Percentiles rank a stretch among this genome's conserved stretches.
These are phyloP conservation scores for Tetrapisispora fleetii DNA, from an alignment of 805 yeast species.

Conservation along the genomic window DNA sequence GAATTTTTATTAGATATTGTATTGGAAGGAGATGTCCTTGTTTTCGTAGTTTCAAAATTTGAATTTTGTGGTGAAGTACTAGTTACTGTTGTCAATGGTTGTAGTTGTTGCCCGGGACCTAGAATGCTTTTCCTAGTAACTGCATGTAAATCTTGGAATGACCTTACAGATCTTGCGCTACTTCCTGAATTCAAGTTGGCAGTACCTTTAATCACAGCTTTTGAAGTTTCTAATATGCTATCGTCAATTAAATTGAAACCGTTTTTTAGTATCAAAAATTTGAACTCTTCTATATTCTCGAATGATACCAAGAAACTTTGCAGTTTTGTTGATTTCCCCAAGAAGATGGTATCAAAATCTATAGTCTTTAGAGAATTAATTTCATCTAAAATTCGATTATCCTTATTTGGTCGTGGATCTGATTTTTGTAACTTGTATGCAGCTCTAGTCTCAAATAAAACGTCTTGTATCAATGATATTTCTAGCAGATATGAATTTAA, in stretches of 20 bases:
- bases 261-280: constrained; percentile 30
- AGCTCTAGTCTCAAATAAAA: constrained; percentile 18
- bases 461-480: constrained; percentile 36
- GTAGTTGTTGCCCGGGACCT: not conserved
- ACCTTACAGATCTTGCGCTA: constrained; percentile 12
- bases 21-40: not conserved
- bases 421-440: not conserved
- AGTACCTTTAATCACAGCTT: constrained; percentile 13
- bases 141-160: constrained; percentile 14
- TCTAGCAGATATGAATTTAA: constrained; percentile 41
- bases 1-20: not conserved
- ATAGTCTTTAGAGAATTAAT: constrained; percentile 7
- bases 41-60: too few relatives aligned
- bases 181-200: constrained; percentile 3
- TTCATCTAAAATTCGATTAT: not conserved
- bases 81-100: not conserved
- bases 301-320: constrained; percentile 33
- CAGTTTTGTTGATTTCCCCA: constrained; percentile 28
- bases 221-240: constrained; percentile 19
- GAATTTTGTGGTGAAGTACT: not conserved
- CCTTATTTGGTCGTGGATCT: not conserved
- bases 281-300: constrained; percentile 36
- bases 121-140: not conserved
- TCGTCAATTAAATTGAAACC: constrained; percentile 24
- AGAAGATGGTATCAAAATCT: constrained; percentile 32